Base-by-base conservation (phyloP, 2,329 filamentous ascomycete genomes). In the Fusarium sp. region DNA sequence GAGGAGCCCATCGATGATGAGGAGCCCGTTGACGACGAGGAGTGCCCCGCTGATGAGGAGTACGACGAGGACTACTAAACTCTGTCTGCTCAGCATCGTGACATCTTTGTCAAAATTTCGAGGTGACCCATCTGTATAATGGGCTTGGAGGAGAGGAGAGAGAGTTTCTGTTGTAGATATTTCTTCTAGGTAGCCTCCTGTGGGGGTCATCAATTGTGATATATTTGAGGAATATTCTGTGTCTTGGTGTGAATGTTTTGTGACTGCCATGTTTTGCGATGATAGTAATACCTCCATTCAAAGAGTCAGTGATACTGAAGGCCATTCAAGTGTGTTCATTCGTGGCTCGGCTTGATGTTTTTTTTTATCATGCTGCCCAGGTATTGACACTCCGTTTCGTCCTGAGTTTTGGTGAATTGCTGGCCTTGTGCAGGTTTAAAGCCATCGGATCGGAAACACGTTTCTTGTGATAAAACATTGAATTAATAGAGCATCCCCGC, bases 171-270 rank as follows among this genome's bases (percentile, higher is more conserved):
- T 76, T 76, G 77, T 79, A 78, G 70, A 76, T 77, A 79, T 68
- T 75, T 77, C 57, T 73, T 74, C 61, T 75, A 66, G 67, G 73
- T 79, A 75, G 76, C 77, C 76, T 75, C 74, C 76, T 79, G 74
- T 77, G 76, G 76, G 65, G 77, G 73, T 67, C 57, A 72, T 71
- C 71, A 77, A 77, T 69, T 79, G 77, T 77, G 66, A 78, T 63
- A 78, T 78, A 75, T 71, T 78, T 76, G 77, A 77, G 69, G 67
- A 77, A 71, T 4, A 18, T 16, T 18, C 5, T 41, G 22, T 72
- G 14, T 2, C 27, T 18, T 62, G 0, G 11, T 37, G 48, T 61
- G 56, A 65, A 54, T 31, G 41, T 3, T n/a, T 6, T 41, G 22
- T 9, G 43, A 31, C 2, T n/a, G n/a, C n/a, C n/a, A n/a, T n/a